Conservation (phyloP, 2,329 filamentous ascomycete genomes). For the Aureobasidium pullulans region DNA sequence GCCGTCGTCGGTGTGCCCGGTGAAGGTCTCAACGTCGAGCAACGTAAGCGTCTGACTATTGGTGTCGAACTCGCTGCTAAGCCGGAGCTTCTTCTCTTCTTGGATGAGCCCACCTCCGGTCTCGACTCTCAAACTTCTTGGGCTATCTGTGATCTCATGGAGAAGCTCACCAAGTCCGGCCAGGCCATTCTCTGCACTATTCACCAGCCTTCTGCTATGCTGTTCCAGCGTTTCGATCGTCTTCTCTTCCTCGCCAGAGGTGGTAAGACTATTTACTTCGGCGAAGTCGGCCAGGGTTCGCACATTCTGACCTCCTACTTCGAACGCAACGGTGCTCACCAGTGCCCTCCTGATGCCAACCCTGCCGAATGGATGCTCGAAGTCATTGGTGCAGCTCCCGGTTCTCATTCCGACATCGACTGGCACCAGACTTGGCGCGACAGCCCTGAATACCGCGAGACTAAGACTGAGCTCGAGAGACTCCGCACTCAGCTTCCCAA, state of each 20-base stretch:
- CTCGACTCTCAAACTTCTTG: slow-evolving; percentile 89
- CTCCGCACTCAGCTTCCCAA: slow-evolving; percentile 36
- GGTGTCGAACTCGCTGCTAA: slow-evolving; percentile 94
- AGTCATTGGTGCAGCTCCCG: slow-evolving; percentile 47
- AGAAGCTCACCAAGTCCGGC: slow-evolving; percentile 81
- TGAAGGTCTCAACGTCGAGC: slow-evolving; percentile 67
- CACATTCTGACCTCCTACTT: slow-evolving; percentile 66
- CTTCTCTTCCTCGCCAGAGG: slow-evolving; percentile 71
- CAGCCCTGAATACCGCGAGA: slow-evolving; percentile 33
- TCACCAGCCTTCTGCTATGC: slow-evolving; percentile 90
- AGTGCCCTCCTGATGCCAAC: slow-evolving; percentile 63
- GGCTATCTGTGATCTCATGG: slow-evolving; percentile 80
- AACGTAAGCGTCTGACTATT: slow-evolving; percentile 74
- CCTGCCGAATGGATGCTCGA: slow-evolving; percentile 75
- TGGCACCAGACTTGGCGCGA: slow-evolving; percentile 41
- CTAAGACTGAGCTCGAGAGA: slow-evolving; percentile 39
- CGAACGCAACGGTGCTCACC: slow-evolving; percentile 59
- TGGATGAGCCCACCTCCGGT: slow-evolving; percentile 77
- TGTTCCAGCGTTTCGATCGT: slow-evolving; percentile 85
- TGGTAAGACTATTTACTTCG: slow-evolving; percentile 74
- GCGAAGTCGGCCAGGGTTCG: slow-evolving; percentile 66
- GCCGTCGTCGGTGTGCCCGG: slow-evolving; percentile 85
- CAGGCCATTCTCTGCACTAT: slow-evolving; percentile 96
- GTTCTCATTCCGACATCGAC: slow-evolving; percentile 43
- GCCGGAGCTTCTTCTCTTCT: slow-evolving; percentile 79